Base-by-base conservation (phyloP, 352 stramenopile genomes). In the Pythium scleroteichum region DNA sequence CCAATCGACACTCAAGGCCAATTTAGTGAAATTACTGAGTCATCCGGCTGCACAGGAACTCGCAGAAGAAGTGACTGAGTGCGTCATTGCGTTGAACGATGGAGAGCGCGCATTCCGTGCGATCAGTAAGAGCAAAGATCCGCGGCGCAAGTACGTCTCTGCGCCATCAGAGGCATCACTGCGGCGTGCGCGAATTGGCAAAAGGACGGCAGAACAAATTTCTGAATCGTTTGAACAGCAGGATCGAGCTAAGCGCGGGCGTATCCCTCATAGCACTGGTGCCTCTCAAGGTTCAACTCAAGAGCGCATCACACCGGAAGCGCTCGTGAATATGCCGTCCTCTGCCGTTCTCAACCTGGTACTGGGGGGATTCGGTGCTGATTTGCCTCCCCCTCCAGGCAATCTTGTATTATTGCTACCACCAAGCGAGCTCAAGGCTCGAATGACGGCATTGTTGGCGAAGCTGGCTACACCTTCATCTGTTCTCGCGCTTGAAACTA, bases 111-210 rank as follows among this genome's bases (percentile, higher is more conserved):
- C 85, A 3, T 89, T 92, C 67, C 72, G 79, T 29, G 85, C 85
- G 3, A 84, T 90, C 65, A 90, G 71, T 60, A 94, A 92, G 59
- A 90, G 77, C 68, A 92, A 92, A 55, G 78, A 88, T 45, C 79
- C 82, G 32, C 74, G 84, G 4, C 75, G 84, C 32, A 82, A 83
- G 48, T 93, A 93, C 63, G 82, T 88, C 9, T 83, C 78, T 16
- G 82, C 82, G 20, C 82, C 82, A 1, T 87, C 78, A 0, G 85
- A 90, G 46, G 79, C 81, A 2, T 87, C 82, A 23, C 59, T 94
- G 47, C 76, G 78, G 12, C 73, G 74, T 58, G 76, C 82, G 45
- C 78, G 82, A 45, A 80, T 92, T 41, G 76, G 79, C 22, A 92
- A 89, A 59, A 79, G 82, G 24, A 84, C 72, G 44, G 77, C 79